Evolutionary conservation across 495 filamentous ascomycete species (phyloP).

Genomic region (Cudoniella acicularis): DNA sequence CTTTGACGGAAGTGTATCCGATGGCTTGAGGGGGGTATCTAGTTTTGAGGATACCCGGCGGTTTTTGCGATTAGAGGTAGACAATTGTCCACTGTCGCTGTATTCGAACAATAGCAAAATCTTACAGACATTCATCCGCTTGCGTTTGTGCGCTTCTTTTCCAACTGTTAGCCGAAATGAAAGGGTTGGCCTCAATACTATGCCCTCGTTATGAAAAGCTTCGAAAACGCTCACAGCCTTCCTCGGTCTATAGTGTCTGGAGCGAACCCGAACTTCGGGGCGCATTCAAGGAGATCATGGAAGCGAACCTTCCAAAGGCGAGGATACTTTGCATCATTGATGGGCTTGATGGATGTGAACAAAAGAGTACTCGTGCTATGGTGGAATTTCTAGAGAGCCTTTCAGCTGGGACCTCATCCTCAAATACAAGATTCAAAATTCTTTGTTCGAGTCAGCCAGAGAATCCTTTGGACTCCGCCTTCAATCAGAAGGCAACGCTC

Average conservation of each 20-base stretch:
- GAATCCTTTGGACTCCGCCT: background rate
- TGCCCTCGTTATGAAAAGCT: background rate
- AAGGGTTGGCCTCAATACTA: background rate
- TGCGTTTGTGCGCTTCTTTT: background rate
- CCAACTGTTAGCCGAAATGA: background rate
- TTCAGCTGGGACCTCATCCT: background rate
- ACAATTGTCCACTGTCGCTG: too few relatives aligned
- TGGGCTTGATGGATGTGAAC: background rate
- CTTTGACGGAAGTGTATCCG: too few relatives aligned
- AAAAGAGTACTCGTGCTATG: background rate
- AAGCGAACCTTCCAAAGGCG: background rate
- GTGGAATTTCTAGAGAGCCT: background rate
- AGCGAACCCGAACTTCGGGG: background rate
- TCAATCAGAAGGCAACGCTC: background rate
- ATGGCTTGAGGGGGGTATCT: too few relatives aligned
- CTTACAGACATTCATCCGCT: too few relatives aligned
- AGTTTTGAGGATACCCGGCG: too few relatives aligned
- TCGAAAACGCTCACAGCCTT: background rate
- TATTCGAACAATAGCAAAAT: too few relatives aligned
- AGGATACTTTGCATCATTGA: background rate
- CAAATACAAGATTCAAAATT: background rate
- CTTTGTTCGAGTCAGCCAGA: background rate
- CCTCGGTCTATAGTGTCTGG: background rate
- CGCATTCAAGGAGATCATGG: background rate
- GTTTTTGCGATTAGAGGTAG: too few relatives aligned